A percentile compares a stretch with the other conserved stretches of the same genome.
Evolutionary conservation across 208 protist species (phyloP).

Genomic region (Leishmania tropica): DNA sequence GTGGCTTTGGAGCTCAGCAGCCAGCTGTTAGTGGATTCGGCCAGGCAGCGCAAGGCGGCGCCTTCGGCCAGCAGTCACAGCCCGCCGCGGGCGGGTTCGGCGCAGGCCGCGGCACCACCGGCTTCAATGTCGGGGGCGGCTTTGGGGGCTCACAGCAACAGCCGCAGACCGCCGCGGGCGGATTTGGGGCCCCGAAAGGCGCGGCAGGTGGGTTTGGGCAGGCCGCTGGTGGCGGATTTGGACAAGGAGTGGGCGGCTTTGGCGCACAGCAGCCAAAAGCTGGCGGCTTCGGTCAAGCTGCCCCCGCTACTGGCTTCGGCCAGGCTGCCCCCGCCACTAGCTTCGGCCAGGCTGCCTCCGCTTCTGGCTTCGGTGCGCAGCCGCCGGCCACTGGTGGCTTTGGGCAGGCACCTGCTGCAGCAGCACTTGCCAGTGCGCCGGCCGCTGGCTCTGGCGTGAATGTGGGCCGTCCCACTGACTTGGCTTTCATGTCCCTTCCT

Average conservation of each 20-base stretch:
- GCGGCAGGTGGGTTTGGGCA: constrained; percentile 26
- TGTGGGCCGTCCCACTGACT: constrained; percentile 36
- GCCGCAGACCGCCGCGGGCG: constrained; percentile 18
- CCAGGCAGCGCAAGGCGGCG: background rate
- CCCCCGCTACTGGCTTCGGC: background rate
- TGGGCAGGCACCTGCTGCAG: constrained; percentile 24
- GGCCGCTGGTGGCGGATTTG: constrained; percentile 29
- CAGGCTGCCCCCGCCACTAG: constrained; percentile 8
- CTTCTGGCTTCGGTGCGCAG: constrained; percentile 8
- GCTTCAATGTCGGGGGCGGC: constrained; percentile 1
- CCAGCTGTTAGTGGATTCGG: constrained; percentile 37
- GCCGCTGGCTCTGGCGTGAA: constrained; percentile 14
- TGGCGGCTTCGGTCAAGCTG: constrained; percentile 33
- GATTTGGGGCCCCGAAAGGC: constrained; percentile 26
- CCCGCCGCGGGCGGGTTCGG: constrained; percentile 2
- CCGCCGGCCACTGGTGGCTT: constrained; percentile 17
- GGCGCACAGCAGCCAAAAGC: constrained; percentile 6
- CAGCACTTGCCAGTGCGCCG: background rate
- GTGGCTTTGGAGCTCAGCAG: constrained; percentile 18
- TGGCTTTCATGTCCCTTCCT: constrained; percentile 73
- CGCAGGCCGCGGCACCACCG: constrained; percentile 1
- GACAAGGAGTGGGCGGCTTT: constrained; percentile 28
- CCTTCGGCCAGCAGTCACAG: constrained; percentile 4
- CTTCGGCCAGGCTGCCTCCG: constrained; percentile 46
- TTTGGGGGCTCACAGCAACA: background rate